phyloP scores from a whole-genome alignment of 495 filamentous ascomycete genomes.

The Daldinia childiae region DNA sequence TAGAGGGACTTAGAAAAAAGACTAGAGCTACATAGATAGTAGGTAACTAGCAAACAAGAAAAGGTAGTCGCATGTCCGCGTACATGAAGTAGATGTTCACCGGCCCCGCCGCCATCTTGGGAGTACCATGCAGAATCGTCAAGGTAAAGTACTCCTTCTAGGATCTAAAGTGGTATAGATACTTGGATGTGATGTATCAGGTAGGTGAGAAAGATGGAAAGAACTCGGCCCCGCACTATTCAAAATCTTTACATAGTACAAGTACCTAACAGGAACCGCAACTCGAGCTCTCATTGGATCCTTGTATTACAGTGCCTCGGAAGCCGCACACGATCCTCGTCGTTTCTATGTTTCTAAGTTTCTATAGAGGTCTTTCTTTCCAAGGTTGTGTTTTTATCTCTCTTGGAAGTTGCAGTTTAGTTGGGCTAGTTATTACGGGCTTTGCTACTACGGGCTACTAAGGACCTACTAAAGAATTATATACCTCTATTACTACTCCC shows the following conservation, averaged over 20 bases:
- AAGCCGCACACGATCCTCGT: conserved; percentile 38
- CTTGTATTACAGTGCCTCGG: conserved; percentile 34
- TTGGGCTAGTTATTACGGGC: neutral
- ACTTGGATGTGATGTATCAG: conserved; percentile 3
- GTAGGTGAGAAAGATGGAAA: conserved; percentile 26
- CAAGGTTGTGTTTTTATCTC: neutral
- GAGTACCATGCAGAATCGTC: conserved; percentile 3
- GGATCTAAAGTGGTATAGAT: neutral
- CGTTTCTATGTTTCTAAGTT: conserved; percentile 2
- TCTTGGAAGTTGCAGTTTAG: neutral
- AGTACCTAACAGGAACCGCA: conserved; percentile 33
- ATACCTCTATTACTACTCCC: conserved; percentile 13
- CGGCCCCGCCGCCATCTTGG: conserved; percentile 24
- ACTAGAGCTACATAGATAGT: conserved; percentile 3
- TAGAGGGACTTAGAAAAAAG: neutral
- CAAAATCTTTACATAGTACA: conserved; percentile 38
- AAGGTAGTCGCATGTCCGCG: neutral
- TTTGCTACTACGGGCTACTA: no score
- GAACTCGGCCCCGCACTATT: conserved; percentile 32
- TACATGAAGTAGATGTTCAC: conserved; percentile 16
- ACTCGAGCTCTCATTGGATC: conserved; percentile 31
- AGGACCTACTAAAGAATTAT: no score
- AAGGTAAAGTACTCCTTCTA: neutral
- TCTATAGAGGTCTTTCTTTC: conserved; percentile 16
- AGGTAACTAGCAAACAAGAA: conserved; percentile 37